Evolutionary conservation across 306 rosid species (phyloP).

Genomic region (Casuarina glauca): DNA sequence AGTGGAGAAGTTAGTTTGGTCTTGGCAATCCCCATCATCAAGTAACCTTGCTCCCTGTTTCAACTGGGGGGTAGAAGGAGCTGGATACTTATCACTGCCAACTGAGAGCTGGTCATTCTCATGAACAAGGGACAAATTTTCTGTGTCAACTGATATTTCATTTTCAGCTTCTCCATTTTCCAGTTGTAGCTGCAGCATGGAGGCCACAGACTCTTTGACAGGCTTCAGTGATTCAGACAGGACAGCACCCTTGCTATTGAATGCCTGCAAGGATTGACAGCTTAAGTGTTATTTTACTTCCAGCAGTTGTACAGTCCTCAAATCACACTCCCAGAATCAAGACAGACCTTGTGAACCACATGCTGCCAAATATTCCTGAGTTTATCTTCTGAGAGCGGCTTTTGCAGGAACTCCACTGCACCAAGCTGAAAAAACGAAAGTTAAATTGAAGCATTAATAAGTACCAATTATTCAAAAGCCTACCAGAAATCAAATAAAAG

Average conservation of each 20-base stretch:
- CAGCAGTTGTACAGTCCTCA: constrained; percentile 13
- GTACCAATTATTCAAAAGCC: constrained; percentile 8
- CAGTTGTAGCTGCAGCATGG: constrained; percentile 51
- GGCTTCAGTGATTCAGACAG: constrained; percentile 57
- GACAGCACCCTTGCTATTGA: constrained; percentile 58
- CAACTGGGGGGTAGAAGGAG: constrained; percentile 95
- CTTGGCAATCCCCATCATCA: constrained; percentile 89
- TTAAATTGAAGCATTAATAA: constrained; percentile 18
- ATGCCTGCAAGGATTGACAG: constrained; percentile 67
- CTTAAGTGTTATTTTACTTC: constrained; percentile 33
- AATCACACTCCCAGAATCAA: constrained; percentile 16
- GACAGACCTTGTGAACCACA: constrained; percentile 93
- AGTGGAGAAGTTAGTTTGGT: constrained; percentile 58
- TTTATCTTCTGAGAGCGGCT: constrained; percentile 92
- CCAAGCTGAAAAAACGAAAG: constrained; percentile 68
- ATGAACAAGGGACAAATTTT: constrained; percentile 32
- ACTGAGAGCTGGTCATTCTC: constrained; percentile 53
- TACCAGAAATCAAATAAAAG: neutral
- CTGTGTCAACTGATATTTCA: constrained; percentile 39
- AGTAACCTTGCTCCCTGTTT: constrained; percentile 70
- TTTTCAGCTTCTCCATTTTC: constrained; percentile 38
- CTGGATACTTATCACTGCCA: constrained; percentile 84
- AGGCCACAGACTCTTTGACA: constrained; percentile 60
- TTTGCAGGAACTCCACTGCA: constrained; percentile 82
- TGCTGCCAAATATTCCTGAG: constrained; percentile 98